Conservation (phyloP, 2,329 filamentous ascomycete species). For the Alternaria conjuncta region DNA sequence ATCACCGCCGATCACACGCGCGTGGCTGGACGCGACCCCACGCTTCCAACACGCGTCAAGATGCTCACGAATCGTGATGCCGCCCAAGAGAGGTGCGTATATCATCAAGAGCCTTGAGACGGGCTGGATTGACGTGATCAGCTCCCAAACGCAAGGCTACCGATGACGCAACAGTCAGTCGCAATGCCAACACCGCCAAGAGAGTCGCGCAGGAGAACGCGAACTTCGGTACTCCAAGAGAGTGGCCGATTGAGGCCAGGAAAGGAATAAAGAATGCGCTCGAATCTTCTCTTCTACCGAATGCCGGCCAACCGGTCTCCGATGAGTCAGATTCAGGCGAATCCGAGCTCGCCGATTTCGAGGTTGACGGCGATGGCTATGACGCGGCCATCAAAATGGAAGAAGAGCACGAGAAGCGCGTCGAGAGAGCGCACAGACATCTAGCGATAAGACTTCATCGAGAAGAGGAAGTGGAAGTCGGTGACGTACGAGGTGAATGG, state of each 20-base stretch:
- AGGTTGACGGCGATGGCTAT: background rate
- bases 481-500: background rate
- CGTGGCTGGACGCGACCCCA: background rate
- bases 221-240: background rate
- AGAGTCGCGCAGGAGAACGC: background rate
- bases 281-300: accelerated
- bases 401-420: background rate
- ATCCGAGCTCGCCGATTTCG: background rate
- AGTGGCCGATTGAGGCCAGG: background rate
- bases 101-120: too few species aligned
- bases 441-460: background rate
- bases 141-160: background rate
- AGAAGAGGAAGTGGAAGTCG: background rate
- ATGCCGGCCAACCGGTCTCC: background rate
- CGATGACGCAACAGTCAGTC: background rate
- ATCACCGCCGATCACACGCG: background rate
- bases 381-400: background rate
- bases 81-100: background rate
- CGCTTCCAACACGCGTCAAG: background rate
- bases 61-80: background rate
- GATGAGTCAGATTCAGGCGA: background rate
- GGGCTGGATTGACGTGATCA: background rate
- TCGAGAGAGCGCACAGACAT: background rate
- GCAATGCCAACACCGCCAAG: background rate
- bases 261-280: background rate